Evolutionary conservation across 192 early-diverging fungal species (phyloP), one percentile per base, ranked within the genome.

Genomic region (Phlyctochytrium bullatum): DNA sequence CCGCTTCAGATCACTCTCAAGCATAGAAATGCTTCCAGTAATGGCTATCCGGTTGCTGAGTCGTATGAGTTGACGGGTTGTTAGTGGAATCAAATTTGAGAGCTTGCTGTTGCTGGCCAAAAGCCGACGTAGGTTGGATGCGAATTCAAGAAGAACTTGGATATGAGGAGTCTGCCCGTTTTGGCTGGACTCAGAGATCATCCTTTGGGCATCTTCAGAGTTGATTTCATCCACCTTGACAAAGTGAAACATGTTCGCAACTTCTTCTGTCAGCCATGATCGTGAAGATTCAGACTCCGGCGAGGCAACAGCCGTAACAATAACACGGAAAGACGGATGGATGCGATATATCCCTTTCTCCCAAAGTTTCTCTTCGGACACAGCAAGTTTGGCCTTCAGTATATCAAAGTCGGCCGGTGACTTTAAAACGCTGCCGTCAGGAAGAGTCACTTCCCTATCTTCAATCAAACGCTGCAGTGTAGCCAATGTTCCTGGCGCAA

Each of bases 291-390:
- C 77, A 2, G 33, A n/a, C 1, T 59, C 66, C 17, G 70, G 73
- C 20, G 72, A 68, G 12, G 86, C 75, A 67, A 85, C 73, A 12
- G 83, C 85, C 6, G 88, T 76, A 23, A 86, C 88, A 34, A 93
- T 83, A 66, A 93, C 88, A 23, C 91, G 80, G 78, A 93, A 93
- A 6, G 86, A 72, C 23, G 90, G 88, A 60, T 91, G 86, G 27
- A 91, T 83, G 2, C 78, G 80, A 33, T 83, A 56, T 30, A 90
- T 67, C n/a, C 77, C 69, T 23, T 78, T 74, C 32, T 78, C 67
- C 2, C 68, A 72, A 60, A 88, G 70, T 25, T 89, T 66, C 16
- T 86, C 69, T 14, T 59, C 25, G 24, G 83, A 78, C 66, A 78
- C 72, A 2, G 78, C 78, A 27, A 81, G 36, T 24, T 76, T 72